A percentile compares a stretch with the other conserved stretches of the same genome.
Conservation (phyloP, 345 rosid species). For the Corchorus capsularis region DNA sequence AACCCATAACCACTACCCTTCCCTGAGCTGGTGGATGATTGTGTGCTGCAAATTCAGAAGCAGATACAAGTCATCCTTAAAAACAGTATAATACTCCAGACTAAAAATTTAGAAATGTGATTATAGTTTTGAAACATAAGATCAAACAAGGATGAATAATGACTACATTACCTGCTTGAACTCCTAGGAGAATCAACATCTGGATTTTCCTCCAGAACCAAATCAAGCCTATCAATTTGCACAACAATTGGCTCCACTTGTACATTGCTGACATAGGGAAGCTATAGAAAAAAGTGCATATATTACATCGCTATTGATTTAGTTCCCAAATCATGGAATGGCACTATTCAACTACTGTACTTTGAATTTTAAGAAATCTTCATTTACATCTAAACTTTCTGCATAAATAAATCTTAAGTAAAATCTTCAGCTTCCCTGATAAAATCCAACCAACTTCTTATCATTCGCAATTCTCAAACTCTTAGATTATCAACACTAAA, state of each 20-base stretch:
- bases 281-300: constrained; percentile 38
- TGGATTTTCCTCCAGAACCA: constrained; percentile 93
- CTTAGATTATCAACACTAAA: not conserved
- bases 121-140: constrained; percentile 9
- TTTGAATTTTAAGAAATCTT: not conserved
- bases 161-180: constrained; percentile 55
- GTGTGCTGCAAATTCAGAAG: constrained; percentile 47
- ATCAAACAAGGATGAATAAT: constrained; percentile 1
- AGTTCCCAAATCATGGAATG: not conserved
- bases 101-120: constrained; percentile 3
- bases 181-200: constrained; percentile 61
- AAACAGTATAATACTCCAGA: not conserved
- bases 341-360: not conserved
- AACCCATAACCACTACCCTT: constrained; percentile 93
- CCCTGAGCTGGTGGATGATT: constrained; percentile 57
- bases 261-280: constrained; percentile 86
- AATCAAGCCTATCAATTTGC: constrained; percentile 90
- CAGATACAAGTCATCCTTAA: constrained; percentile 1
- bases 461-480: not conserved
- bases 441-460: not conserved
- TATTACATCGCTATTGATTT: not conserved
- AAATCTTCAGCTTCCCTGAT: not conserved
- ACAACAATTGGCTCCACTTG: constrained; percentile 88
- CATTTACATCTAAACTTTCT: not conserved
- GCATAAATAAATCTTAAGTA: not conserved